Conservation (phyloP, 2,329 filamentous ascomycete species). For the Penicillium sclerotigenum region DNA sequence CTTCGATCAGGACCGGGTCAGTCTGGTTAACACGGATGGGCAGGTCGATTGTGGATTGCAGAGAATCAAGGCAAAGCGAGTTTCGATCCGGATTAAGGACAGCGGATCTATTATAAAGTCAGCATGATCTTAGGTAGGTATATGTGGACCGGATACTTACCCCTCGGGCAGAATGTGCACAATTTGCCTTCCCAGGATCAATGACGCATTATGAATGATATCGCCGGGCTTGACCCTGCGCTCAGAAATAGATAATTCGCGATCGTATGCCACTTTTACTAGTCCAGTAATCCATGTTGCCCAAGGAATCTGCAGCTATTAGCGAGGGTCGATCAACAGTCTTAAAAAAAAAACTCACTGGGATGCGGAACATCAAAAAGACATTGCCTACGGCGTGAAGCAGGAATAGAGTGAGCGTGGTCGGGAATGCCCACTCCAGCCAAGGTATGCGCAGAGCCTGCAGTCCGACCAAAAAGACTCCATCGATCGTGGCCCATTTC, state of each 20-base stretch:
- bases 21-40: slow-evolving; percentile 95
- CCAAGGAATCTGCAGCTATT: slow-evolving; percentile 61
- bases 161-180: slow-evolving; percentile 97
- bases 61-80: slow-evolving; percentile 75
- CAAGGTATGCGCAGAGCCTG: slow-evolving; percentile 90
- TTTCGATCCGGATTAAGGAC: slow-evolving; percentile 76
- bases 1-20: slow-evolving; percentile 79
- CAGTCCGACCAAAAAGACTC: slow-evolving; percentile 79
- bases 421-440: slow-evolving; percentile 82
- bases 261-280: slow-evolving; percentile 81
- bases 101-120: slow-evolving; percentile 60
- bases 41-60: slow-evolving; percentile 60
- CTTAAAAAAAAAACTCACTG: slow-evolving; percentile 49
- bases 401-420: slow-evolving; percentile 68
- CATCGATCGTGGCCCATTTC: slow-evolving; percentile 90
- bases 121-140: slow-evolving; percentile 14
- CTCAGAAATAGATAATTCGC: slow-evolving; percentile 91
- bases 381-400: slow-evolving; percentile 71
- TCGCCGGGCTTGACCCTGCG: slow-evolving; percentile 81
- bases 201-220: slow-evolving; percentile 85
- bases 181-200: slow-evolving; percentile 94
- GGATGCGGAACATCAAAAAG: slow-evolving; percentile 89
- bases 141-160: slow-evolving; percentile 38
- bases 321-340: neutral
- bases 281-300: slow-evolving; percentile 69